Evolutionary conservation across 352 stramenopile genomes (phyloP), one percentile per base, ranked within the genome.

Genomic region (Pythium oligandrum): DNA sequence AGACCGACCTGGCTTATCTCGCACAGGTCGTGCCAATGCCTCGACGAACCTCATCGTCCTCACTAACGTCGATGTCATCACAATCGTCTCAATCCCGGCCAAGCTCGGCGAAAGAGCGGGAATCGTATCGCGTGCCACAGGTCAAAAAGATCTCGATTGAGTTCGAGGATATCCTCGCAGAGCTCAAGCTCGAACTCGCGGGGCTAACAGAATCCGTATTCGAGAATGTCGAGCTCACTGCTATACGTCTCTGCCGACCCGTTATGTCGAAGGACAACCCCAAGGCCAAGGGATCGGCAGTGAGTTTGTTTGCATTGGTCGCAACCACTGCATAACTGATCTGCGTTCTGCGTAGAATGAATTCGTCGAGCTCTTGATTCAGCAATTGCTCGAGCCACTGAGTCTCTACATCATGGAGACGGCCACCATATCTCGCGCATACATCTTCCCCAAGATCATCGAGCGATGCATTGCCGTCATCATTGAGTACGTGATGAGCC

Each of bases 171-270:
- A 44, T 74, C 38, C 57, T 70, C 35, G 69, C 71, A 10, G 71
- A 86, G 50, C 68, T 59, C 60, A 85, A 85, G 33, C 63, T 75
- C 12, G 55, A 77, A 31, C 63, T 88, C 39, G 77, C 73, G 1
- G 63, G 79, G 51, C 57, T 88, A 35, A 81, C 70, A 3, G 77
- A 88, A 30, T 73, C 56, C 35, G 64, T 88, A n/a, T 26, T 79
- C 7, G 75, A 88, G 4, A 68, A 68, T 26, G 52, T 72, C 5
- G 73, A 83, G 40, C 57, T 75, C 58, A 69, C 69, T 30, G 70
- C 68, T 4, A 67, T 64, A 44, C 56, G 64, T 1, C 60, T 78
- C 49, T 69, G 73, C 36, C 57, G 60, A 12, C 60, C 61, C 1
- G 57, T 53, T 32, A 38, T 57, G 12, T 52, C 53, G 30, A 71